Base-by-base conservation (phyloP, 1,284 basidiomycete genomes). In the Apiotrichum akiyoshidainum region DNA sequence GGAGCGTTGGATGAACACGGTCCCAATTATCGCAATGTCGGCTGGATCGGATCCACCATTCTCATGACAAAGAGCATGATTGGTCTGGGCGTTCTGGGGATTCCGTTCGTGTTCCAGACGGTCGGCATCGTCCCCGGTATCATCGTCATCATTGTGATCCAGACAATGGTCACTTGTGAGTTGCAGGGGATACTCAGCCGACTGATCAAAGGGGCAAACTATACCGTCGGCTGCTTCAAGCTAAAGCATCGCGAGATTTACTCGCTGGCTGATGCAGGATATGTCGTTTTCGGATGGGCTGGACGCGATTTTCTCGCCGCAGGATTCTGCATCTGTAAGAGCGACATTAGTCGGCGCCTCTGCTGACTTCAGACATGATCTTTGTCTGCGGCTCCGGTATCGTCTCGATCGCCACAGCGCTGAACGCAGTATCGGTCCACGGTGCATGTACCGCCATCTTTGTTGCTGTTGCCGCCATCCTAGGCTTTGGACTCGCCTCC, bases 391-490 rank as follows among this genome's bases (percentile, higher is more conserved):
- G 61, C 9, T 59, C 64, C 0, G 65, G 58, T 40, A 64, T 73
- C 40, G 58, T 78, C 34, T 66, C 68, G 17, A 60, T 78, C 41
- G 70, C 75, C 8, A 73, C 76, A 50, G 74, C 78, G 0, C 65
- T 80, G 49, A 79, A 80, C 69, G 73, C 79, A 34, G 63, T 80
- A 3, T 31, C 26, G 26, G 33, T 54, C 55, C 1, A 33, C 35
- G 26, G 26, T 7, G 65, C 70, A 0, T 78, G 77, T 61, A 77
- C 76, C 1, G 71, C 74, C 49, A 66, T 69, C 37, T 77, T 75
- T 35, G 66, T 71, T 11, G 66, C 68, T 22, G 69, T 77, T 26
- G 68, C 67, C 6, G 63, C 68, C 22, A 50, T 75, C 58, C 44
- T 61, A 26, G 65, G 66, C 35, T 66, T 66, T 47, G 17, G 66